Percentiles rank a stretch among this genome's conserved stretches.
phyloP scores from a whole-genome alignment of 1,284 basidiomycete genomes.

The Cerioporus squamosus region DNA sequence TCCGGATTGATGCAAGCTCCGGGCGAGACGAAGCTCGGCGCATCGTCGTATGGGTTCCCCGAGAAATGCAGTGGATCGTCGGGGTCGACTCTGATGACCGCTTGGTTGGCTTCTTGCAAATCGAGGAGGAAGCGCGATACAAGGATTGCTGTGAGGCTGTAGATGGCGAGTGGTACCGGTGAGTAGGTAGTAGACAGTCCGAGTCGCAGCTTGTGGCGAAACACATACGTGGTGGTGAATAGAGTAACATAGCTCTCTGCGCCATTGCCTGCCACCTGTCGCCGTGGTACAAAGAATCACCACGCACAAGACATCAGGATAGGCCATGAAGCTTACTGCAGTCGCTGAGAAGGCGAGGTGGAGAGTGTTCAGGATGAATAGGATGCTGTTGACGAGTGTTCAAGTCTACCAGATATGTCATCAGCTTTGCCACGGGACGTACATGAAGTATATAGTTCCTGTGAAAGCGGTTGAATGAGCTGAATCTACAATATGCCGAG shows the following conservation, averaged over 20 bases:
- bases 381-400: not conserved
- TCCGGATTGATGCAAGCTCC: not conserved
- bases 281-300: no score
- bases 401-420: no score
- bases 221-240: no score
- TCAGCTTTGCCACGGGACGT: not conserved
- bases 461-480: no score
- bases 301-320: no score
- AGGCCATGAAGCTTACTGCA: no score
- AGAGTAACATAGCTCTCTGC: no score
- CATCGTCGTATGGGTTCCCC: not conserved
- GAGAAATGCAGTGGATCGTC: not conserved
- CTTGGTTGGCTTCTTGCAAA: not conserved
- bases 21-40: not conserved
- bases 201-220: not conserved
- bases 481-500: no score
- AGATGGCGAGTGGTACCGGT: not conserved
- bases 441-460: slow-evolving; percentile 7
- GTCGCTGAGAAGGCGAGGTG: not conserved
- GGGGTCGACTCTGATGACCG: not conserved
- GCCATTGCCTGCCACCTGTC: no score
- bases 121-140: not conserved
- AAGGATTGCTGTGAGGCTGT: not conserved
- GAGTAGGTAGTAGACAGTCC: no score
- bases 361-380: not conserved